Evolutionary conservation across 257 asterid genomes (phyloP).

Genomic region (Parsonsia alboflavescens): DNA sequence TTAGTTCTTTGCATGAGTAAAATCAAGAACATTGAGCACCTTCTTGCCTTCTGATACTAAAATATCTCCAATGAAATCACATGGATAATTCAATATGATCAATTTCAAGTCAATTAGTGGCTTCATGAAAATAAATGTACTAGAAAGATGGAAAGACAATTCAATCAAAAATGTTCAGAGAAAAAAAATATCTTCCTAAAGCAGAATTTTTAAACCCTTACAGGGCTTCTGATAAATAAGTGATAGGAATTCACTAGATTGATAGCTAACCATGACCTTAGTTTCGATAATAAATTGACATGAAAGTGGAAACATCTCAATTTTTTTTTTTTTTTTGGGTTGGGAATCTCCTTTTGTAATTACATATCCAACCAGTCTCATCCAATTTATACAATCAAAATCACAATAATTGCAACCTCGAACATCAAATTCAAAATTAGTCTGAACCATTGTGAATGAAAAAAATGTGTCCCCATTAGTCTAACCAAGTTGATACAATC

Average conservation of each 20-base stretch:
- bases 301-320: background rate
- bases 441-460: background rate
- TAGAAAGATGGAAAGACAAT: background rate
- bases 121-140: background rate
- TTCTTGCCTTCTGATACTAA: background rate
- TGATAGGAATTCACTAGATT: background rate
- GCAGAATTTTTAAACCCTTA: background rate
- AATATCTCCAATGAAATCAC: background rate
- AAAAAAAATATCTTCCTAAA: conserved; percentile 1
- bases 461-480: background rate
- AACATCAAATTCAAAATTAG: background rate
- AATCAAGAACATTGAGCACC: conserved; percentile 1
- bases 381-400: background rate
- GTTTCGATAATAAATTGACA: background rate
- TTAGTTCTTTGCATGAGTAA: conserved; percentile 2
- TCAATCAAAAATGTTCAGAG: background rate
- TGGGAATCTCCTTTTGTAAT: background rate
- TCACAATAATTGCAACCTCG: background rate
- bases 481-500: background rate
- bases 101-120: background rate
- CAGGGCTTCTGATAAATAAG: background rate
- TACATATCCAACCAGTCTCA: background rate
- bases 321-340: no score
- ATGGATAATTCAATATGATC: background rate
- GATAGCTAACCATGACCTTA: background rate